These are phyloP conservation scores for Exophiala dermatitidis DNA, from an alignment of 2,329 filamentous ascomycete genomes.

Conservation along the genomic window DNA sequence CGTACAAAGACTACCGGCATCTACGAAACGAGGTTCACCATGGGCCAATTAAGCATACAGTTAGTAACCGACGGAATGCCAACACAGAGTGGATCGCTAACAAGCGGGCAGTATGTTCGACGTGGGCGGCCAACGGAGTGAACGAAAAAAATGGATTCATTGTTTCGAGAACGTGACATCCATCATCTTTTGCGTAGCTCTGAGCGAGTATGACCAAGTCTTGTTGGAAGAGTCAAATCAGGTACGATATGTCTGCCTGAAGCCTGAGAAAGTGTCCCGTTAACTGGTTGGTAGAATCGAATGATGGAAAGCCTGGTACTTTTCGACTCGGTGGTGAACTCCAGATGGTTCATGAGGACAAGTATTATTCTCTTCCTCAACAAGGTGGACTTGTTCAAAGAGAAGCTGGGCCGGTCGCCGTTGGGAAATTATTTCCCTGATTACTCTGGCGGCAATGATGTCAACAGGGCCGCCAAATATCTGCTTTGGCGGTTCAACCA, in stretches of 20 bases:
- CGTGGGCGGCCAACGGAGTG: conserved; percentile 91
- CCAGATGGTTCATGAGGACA: conserved; percentile 97
- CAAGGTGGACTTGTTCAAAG: conserved; percentile 97
- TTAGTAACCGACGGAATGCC: conserved; percentile 46
- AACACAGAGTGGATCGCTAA: conserved; percentile 22
- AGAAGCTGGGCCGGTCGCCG: conserved; percentile 83
- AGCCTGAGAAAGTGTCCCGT: background rate
- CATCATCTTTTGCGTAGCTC: conserved; percentile 96
- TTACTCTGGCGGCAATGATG: conserved; percentile 94
- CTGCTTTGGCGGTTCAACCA: conserved; percentile 98
- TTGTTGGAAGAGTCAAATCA: conserved; percentile 95
- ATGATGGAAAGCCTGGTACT: conserved; percentile 98
- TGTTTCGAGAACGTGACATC: conserved; percentile 99
- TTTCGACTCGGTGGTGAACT: conserved; percentile 98
- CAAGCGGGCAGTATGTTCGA: conserved; percentile 79
- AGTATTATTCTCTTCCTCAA: conserved; percentile 98
- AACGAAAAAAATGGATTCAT: conserved; percentile 99
- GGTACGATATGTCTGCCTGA: conserved; percentile 46
- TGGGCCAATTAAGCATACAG: conserved; percentile 99
- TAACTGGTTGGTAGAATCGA: conserved; percentile 61
- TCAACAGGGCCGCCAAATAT: conserved; percentile 97
- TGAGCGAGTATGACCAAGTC: conserved; percentile 98
- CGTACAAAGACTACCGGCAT: conserved; percentile 98
- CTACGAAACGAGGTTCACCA: conserved; percentile 96
- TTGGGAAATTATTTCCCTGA: conserved; percentile 94